Evolutionary conservation across 805 yeast genomes (phyloP).

Genomic region (Candida pseudofarinosa): DNA sequence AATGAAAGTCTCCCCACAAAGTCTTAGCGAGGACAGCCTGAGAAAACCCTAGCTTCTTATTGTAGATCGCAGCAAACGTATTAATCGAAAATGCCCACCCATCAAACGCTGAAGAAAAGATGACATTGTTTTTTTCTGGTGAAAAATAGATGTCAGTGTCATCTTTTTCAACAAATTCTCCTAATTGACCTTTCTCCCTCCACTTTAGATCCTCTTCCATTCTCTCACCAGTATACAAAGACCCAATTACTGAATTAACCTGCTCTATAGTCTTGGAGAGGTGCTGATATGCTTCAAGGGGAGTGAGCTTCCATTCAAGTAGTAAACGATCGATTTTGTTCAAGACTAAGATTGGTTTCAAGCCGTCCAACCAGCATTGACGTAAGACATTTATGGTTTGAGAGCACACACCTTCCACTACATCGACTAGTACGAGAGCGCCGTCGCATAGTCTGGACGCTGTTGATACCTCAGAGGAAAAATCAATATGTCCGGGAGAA

Average conservation of each 20-base stretch:
- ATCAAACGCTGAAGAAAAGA: conserved; percentile 87
- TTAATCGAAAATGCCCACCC: conserved; percentile 97
- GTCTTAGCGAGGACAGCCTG: conserved; percentile 74
- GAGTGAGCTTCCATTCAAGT: conserved; percentile 74
- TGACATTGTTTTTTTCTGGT: conserved; percentile 84
- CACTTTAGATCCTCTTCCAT: conserved; percentile 81
- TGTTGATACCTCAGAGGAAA: conserved; percentile 92
- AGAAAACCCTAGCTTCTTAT: conserved; percentile 78
- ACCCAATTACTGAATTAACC: conserved; percentile 90
- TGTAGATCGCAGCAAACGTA: conserved; percentile 85
- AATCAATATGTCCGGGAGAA: conserved; percentile 99
- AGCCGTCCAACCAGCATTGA: conserved; percentile 91
- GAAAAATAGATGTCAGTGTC: conserved; percentile 83
- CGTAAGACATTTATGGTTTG: conserved; percentile 93
- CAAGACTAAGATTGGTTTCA: conserved; percentile 82
- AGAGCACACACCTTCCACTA: conserved; percentile 97
- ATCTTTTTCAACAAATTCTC: conserved; percentile 65
- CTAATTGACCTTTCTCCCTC: conserved; percentile 59
- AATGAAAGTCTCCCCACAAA: conserved; percentile 92
- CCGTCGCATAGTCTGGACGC: conserved; percentile 97
- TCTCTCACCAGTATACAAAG: conserved; percentile 88
- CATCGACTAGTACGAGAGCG: conserved; percentile 91
- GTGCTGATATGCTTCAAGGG: conserved; percentile 83
- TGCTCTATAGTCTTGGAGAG: conserved; percentile 78
- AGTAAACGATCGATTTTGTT: conserved; percentile 89